Evolutionary conservation across 495 filamentous ascomycete genomes (phyloP).

Genomic region (Sordaria brevicollis): DNA sequence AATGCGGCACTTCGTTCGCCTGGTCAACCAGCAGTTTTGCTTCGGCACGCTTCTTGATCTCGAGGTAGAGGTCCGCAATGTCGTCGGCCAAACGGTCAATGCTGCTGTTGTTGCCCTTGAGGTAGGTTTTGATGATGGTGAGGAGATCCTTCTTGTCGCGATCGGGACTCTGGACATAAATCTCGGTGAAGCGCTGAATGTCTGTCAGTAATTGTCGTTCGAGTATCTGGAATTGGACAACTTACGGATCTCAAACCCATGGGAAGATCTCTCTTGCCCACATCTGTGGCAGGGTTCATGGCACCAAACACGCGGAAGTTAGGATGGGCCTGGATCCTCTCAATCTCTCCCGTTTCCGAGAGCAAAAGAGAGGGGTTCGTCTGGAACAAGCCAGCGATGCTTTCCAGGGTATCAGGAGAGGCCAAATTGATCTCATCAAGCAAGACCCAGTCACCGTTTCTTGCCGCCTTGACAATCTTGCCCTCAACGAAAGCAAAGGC

Average conservation of each 20-base stretch:
- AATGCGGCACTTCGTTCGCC: conserved; percentile 86
- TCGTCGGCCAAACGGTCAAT: conserved; percentile 61
- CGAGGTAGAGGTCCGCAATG: conserved; percentile 74
- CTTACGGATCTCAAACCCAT: conserved; percentile 39
- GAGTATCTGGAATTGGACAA: accelerated
- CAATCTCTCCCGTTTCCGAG: conserved; percentile 82
- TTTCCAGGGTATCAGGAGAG: conserved; percentile 86
- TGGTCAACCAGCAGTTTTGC: conserved; percentile 84
- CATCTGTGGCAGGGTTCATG: conserved; percentile 98
- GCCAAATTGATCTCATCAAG: conserved; percentile 93
- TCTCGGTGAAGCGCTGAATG: conserved; percentile 81
- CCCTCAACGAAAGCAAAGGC: conserved; percentile 95
- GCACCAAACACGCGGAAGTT: conserved; percentile 95
- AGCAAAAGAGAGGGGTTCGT: conserved; percentile 73
- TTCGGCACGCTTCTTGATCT: conserved; percentile 71
- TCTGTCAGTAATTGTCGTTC: conserved; percentile 21
- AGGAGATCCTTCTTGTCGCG: conserved; percentile 71
- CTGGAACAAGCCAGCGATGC: conserved; percentile 76
- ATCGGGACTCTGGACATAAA: conserved; percentile 86
- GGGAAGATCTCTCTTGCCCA: conserved; percentile 89
- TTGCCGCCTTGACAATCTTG: conserved; percentile 80
- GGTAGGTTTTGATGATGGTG: conserved; percentile 74
- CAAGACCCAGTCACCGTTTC: conserved; percentile 95
- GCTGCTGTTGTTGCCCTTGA: conserved; percentile 55
- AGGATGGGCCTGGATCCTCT: conserved; percentile 79